Evolutionary conservation across 2,329 filamentous ascomycete genomes (phyloP), one percentile per base, ranked within the genome.

Genomic region (Verticillium isaacii): DNA sequence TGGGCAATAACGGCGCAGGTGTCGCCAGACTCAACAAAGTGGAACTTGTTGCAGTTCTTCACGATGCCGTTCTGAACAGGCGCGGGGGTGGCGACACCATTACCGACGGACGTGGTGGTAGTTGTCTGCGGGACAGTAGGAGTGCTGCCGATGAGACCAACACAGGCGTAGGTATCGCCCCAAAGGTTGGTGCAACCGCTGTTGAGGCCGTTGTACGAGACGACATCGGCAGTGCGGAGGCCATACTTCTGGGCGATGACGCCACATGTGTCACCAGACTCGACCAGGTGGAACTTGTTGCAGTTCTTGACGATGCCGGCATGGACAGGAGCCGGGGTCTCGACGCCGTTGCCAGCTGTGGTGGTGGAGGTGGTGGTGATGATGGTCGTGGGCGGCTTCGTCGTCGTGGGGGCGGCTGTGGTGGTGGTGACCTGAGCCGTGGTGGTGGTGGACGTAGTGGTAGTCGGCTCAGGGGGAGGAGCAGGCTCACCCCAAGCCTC

Each of bases 261-360:
- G 4, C 39, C 36, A 32, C 64, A 69, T 17, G 34, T 59, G 39
- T 67, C 62, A 4, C 63, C 63, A 1, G 23, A 17, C 7, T 19
- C 32, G 15, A 66, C 61, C 17, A 57, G 45, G 39, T 67, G 62
- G 34, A 69, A 69, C 41, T 60, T 63, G n/a, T 68, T 58, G 54
- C 64, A 68, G 55, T 66, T 67, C n/a, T 57, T 56, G 2, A 64
- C 61, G 32, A 68, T 65, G 25, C 54, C 60, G 8, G 52, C 58
- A 56, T 69, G 65, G 17, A 58, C 62, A 1, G 63, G 64, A 7
- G n/a, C 29, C 3, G 64, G 66, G 9, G 63, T 67, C n/a, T 56
- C 32, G 25, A 65, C 62, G 2, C 60, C 57, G 54, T 50, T 50
- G 25, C 29, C 50, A 2, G 54, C 36, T 14, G 37, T 52, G 14